Base-by-base conservation (phyloP, 306 rosid species). In the Luffa acutangula region DNA sequence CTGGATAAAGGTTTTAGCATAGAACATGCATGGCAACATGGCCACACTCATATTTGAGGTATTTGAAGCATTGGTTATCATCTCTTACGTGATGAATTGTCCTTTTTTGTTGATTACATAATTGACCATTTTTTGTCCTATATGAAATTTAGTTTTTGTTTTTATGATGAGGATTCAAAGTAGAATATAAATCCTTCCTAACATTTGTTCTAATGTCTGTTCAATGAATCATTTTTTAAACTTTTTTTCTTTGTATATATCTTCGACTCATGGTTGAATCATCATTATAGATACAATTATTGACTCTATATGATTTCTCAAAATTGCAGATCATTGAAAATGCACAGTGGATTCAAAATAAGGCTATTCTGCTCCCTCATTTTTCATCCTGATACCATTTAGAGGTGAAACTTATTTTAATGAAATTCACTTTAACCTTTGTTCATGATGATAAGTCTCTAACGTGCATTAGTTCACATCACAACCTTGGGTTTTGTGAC, bases 281-380 rank as follows among this genome's bases (percentile, higher is more conserved):
- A 72, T 31, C 41, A 45, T 46, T 13, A 49, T 14, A 3, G 59
- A 48, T 49, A 5, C 59, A 48, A n/a, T 49, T 25, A 73, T 73
- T 73, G 42, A 21, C 72, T 42, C 20, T 71, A 12, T 71, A 12
- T 71, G 41, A 45, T 21, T 51, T 78, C 18, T 73, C 64, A 49
- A 75, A 39, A 82, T 64, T 82, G 89, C 88, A 94, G 97, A 78
- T 92, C 51, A 86, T 95, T 66, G 91, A 88, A 83, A 89, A 95
- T 73, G 91, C 95, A 18, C 85, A 89, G 77, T 92, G 98, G 98
- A 92, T 95, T 80, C 91, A 97, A 82, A 95, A 91, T 86, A 95
- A 95, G 85, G 85, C 97, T 7, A 85, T 92, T 89, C 63, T 95
- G 59, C 86, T 95, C 84, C 92, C 98, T 69, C 98, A 92, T 90